phyloP scores from a whole-genome alignment of 2,329 filamentous ascomycete genomes.

The Arthrobotrys sinensis region DNA sequence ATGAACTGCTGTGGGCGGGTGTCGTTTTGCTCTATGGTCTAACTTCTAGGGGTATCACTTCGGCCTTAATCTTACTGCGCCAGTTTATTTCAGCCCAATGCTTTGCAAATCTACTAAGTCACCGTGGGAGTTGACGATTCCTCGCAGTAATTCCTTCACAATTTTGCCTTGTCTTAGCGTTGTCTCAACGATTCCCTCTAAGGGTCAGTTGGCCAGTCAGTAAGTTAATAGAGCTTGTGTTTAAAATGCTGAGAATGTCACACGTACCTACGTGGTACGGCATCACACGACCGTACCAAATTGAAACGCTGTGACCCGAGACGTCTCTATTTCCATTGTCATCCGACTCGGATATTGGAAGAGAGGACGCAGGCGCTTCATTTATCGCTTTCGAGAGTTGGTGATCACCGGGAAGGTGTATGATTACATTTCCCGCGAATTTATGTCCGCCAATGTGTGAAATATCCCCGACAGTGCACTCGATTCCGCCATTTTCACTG shows the following conservation, averaged over 20 bases:
- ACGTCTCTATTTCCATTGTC: slow-evolving; percentile 67
- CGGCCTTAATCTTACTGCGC: no score
- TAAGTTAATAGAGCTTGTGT: neutral
- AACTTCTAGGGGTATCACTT: neutral
- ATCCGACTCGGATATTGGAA: slow-evolving; percentile 68
- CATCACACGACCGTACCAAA: slow-evolving; percentile 86
- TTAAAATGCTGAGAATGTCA: neutral
- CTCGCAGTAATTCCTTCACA: slow-evolving; percentile 79
- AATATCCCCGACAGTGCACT: slow-evolving; percentile 78
- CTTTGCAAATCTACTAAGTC: slow-evolving; percentile 64
- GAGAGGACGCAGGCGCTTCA: slow-evolving; percentile 16
- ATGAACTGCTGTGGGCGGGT: no score
- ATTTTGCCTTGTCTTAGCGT: slow-evolving; percentile 79
- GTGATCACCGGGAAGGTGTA: slow-evolving; percentile 77
- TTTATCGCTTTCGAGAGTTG: slow-evolving; percentile 37
- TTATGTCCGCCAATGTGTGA: slow-evolving; percentile 89
- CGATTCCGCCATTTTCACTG: slow-evolving; percentile 55
- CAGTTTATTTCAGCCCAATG: slow-evolving; percentile 16
- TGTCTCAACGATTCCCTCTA: slow-evolving; percentile 78
- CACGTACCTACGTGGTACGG: slow-evolving; percentile 76
- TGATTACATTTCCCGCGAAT: slow-evolving; percentile 86
- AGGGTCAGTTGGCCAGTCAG: neutral
- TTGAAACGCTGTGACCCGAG: slow-evolving; percentile 74
- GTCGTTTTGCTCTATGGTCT: no score
- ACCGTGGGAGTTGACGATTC: slow-evolving; percentile 75